Percentiles rank a stretch among this genome's conserved stretches.
Conservation (phyloP, 2,329 filamentous ascomycete genomes). For the Fusarium equiseti region DNA sequence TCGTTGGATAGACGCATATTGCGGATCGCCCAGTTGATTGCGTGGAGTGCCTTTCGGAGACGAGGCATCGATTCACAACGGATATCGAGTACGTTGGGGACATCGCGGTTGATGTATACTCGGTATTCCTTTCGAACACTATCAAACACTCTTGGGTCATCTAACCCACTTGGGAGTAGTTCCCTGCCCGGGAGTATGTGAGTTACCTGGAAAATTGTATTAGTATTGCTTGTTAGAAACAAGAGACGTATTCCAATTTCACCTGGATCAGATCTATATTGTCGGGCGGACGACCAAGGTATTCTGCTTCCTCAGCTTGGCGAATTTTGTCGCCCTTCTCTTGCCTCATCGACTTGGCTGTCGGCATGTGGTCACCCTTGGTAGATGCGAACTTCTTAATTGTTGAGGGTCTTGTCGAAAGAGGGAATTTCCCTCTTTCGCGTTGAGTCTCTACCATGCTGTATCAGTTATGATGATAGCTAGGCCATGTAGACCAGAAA, state of each 20-base stretch:
- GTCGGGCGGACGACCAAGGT: constrained; percentile 44
- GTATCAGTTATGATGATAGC: background rate
- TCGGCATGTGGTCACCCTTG: constrained; percentile 22
- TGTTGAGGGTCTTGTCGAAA: background rate
- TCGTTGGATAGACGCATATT: constrained; percentile 50
- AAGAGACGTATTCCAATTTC: background rate
- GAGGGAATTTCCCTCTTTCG: background rate
- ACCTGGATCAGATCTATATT: constrained; percentile 45
- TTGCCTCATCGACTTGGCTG: constrained; percentile 44
- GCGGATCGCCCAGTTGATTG: constrained; percentile 50
- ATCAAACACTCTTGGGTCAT: constrained; percentile 43
- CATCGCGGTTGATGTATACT: constrained; percentile 50
- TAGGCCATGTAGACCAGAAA: background rate
- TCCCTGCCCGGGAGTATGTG: constrained; percentile 50
- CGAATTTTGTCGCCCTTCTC: constrained; percentile 29
- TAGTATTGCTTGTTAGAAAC: background rate
- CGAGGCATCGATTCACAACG: constrained; percentile 37
- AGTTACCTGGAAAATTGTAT: constrained; percentile 17
- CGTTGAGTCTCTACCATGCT: constrained; percentile 8
- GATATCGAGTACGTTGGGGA: constrained; percentile 47
- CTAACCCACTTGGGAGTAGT: constrained; percentile 45
- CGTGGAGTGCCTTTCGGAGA: constrained; percentile 47
- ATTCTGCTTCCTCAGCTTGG: constrained; percentile 37
- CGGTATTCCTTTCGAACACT: constrained; percentile 46
- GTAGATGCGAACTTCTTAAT: constrained; percentile 2